Conservation (phyloP, 345 rosid genomes). For the Eucalyptus leucophloia region DNA sequence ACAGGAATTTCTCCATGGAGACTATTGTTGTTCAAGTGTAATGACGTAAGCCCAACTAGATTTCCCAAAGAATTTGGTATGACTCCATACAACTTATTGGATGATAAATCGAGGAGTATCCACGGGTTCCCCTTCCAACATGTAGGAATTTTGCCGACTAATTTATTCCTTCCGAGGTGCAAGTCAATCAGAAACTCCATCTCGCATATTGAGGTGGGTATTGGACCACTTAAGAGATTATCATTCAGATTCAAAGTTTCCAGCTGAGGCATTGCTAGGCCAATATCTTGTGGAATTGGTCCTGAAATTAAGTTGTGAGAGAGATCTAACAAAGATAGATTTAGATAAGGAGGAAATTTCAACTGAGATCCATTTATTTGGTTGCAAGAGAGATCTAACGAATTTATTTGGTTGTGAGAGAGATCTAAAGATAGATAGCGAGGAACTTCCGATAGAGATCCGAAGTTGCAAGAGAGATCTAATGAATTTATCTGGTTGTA, state of each 20-base stretch:
- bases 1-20: not conserved
- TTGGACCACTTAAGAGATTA: not conserved
- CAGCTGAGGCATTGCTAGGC: fast-evolving
- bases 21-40: not conserved
- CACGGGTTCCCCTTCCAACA: not conserved
- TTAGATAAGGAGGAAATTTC: fast-evolving
- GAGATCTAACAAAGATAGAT: not conserved
- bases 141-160: not conserved
- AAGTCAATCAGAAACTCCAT: fast-evolving
- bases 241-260: not conserved
- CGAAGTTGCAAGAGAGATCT: not conserved
- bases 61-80: not conserved
- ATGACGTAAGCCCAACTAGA: not conserved
- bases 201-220: not conserved
- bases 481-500: not conserved
- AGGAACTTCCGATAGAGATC: not conserved
- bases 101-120: not conserved
- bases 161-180: not conserved
- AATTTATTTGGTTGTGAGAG: not conserved
- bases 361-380: not conserved
- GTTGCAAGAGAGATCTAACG: fast-evolving
- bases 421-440: not conserved
- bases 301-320: not conserved
- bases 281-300: not conserved
- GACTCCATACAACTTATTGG: not conserved